A percentile compares a stretch with the other conserved stretches of the same genome.
phyloP scores from a whole-genome alignment of 202 grass and related monocot genomes.

The Panicum hallii region DNA sequence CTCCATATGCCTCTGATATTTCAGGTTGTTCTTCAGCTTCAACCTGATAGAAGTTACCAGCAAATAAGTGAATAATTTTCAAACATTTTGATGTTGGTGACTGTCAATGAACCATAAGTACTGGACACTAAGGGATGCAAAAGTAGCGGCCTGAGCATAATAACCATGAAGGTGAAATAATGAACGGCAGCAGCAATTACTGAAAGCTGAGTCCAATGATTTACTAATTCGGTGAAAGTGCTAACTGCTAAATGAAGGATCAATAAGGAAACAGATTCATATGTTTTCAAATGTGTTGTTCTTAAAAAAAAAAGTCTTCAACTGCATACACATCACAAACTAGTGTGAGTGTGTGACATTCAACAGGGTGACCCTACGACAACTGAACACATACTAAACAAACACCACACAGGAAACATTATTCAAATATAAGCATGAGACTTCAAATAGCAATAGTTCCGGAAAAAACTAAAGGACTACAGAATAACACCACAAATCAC shows the following conservation, averaged over 20 bases:
- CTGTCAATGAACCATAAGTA: background rate
- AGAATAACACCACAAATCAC: background rate
- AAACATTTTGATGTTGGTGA: background rate
- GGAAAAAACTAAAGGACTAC: background rate
- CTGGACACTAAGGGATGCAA: background rate
- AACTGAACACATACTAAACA: slow-evolving; percentile 10
- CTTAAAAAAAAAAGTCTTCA: background rate
- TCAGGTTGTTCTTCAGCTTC: slow-evolving; percentile 98
- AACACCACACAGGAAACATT: background rate
- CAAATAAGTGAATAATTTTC: slow-evolving; percentile 15
- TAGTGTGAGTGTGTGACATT: background rate
- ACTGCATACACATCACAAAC: background rate
- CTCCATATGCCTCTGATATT: slow-evolving; percentile 87
- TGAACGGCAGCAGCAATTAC: background rate
- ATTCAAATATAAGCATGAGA: background rate
- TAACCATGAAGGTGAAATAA: background rate
- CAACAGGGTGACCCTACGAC: background rate
- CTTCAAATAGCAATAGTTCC: background rate
- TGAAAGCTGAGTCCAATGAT: background rate
- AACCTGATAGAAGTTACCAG: slow-evolving; percentile 61
- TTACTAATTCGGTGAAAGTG: background rate
- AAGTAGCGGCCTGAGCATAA: background rate
- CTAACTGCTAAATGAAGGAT: background rate
- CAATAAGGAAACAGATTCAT: background rate
- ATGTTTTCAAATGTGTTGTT: background rate